Evolutionary conservation across 2,329 filamentous ascomycete genomes (phyloP).

Genomic region (Hypoxylon sp.): DNA sequence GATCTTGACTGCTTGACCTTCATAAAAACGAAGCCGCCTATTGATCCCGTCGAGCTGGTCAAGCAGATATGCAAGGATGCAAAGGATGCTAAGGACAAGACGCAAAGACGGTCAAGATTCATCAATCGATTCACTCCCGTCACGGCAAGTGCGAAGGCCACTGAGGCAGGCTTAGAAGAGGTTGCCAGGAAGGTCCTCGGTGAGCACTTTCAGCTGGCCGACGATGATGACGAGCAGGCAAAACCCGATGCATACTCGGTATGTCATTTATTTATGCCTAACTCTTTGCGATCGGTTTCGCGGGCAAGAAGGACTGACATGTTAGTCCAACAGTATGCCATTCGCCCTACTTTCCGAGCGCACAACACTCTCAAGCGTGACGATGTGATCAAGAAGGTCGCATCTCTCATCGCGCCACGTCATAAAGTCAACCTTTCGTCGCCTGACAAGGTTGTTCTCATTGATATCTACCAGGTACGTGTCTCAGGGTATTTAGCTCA

Average conservation of each 20-base stretch:
- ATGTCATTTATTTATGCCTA: constrained; percentile 49
- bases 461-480: constrained; percentile 83
- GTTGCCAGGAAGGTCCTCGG: constrained; percentile 74
- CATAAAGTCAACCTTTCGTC: constrained; percentile 84
- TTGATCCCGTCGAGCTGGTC: constrained; percentile 70
- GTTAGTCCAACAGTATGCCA: constrained; percentile 77
- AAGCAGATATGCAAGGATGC: constrained; percentile 70
- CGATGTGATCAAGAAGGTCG: constrained; percentile 79
- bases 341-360: constrained; percentile 82
- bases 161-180: constrained; percentile 75
- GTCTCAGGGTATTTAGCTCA: constrained; percentile 2
- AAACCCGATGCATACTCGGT: constrained; percentile 58
- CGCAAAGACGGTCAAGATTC: constrained; percentile 67
- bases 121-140: constrained; percentile 72
- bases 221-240: constrained; percentile 40
- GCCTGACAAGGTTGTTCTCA: constrained; percentile 84
- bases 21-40: constrained; percentile 68
- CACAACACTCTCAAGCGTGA: constrained; percentile 78
- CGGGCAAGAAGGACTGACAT: constrained; percentile 23
- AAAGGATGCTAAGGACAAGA: constrained; percentile 58
- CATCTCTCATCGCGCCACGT: constrained; percentile 72
- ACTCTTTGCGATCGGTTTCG: neutral
- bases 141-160: constrained; percentile 71
- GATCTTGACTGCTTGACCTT: constrained; percentile 75
- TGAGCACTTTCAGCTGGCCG: constrained; percentile 70